Conservation (phyloP, 108 stramenopile genomes). For the Poteriospumella lacustris region DNA sequence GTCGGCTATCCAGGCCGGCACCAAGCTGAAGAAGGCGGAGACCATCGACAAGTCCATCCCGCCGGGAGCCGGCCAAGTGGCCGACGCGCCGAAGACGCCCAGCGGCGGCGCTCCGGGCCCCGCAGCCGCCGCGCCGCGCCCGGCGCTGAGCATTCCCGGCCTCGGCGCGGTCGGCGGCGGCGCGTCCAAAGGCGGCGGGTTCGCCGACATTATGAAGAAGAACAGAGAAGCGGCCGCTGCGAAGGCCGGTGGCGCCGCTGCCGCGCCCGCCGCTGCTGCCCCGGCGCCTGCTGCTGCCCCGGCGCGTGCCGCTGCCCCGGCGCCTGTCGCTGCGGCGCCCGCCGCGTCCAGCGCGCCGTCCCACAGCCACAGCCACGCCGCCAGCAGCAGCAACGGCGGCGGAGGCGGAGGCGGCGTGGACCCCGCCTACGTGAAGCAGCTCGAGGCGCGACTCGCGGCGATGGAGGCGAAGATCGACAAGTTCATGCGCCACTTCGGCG, state of each 20-base stretch:
- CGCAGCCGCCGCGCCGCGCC: background rate
- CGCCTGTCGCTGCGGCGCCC: background rate
- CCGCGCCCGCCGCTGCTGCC: slow-evolving; percentile 1
- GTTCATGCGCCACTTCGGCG: background rate
- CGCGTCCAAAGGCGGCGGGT: slow-evolving; percentile 34
- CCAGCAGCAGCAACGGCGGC: background rate
- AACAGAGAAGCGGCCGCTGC: slow-evolving; percentile 38
- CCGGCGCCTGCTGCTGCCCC: background rate
- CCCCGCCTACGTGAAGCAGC: background rate
- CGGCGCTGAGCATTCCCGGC: background rate
- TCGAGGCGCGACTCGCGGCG: background rate
- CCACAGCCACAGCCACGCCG: background rate
- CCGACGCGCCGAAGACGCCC: background rate
- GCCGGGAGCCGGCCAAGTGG: background rate
- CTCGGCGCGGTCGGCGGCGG: slow-evolving; percentile 21
- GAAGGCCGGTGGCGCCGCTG: slow-evolving; percentile 20
- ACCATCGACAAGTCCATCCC: background rate
- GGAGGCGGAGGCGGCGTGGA: background rate
- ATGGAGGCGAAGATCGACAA: background rate
- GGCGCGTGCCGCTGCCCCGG: background rate
- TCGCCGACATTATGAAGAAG: slow-evolving; percentile 42
- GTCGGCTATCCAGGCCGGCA: slow-evolving; percentile 25
- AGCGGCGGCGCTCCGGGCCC: background rate
- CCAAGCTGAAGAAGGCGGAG: slow-evolving; percentile 29
- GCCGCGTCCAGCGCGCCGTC: background rate